These are phyloP conservation scores for Fusarium robinianum DNA, from an alignment of 2,329 filamentous ascomycete species.

Conservation along the genomic window DNA sequence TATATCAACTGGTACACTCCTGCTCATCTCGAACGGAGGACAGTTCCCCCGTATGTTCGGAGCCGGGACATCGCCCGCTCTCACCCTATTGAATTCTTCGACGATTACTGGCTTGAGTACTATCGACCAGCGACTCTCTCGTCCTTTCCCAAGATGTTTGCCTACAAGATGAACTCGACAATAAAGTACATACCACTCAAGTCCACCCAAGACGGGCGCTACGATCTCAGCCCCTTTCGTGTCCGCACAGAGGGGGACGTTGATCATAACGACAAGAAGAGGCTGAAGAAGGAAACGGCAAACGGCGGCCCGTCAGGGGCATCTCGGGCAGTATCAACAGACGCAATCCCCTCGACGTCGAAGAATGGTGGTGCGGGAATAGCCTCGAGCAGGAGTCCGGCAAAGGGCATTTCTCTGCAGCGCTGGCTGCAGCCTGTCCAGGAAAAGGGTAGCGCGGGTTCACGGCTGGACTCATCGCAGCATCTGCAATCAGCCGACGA, in stretches of 20 bases:
- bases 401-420: constrained; percentile 59
- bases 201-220: constrained; percentile 71
- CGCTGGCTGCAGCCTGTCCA: constrained; percentile 63
- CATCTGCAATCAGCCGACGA: constrained; percentile 26
- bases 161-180: constrained; percentile 89
- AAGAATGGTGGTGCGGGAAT: constrained; percentile 49
- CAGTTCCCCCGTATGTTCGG: constrained; percentile 54
- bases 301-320: constrained; percentile 65
- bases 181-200: constrained; percentile 81
- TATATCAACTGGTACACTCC: constrained; percentile 93
- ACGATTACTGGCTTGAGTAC: constrained; percentile 98
- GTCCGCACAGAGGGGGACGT: constrained; percentile 69
- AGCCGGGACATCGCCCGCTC: constrained; percentile 43
- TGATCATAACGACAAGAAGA: constrained; percentile 64
- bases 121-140: constrained; percentile 88
- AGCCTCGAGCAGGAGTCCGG: constrained; percentile 45
- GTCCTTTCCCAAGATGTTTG: constrained; percentile 88
- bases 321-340: constrained; percentile 20
- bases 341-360: constrained; percentile 32
- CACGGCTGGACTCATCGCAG: constrained; percentile 23
- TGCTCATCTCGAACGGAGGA: constrained; percentile 66
- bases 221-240: constrained; percentile 87
- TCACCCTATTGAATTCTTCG: constrained; percentile 66
- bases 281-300: constrained; percentile 68
- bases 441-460: constrained; percentile 38